phyloP scores from a whole-genome alignment of 768 basidiomycete genomes.

The Rhodotorula kratochvilovae region DNA sequence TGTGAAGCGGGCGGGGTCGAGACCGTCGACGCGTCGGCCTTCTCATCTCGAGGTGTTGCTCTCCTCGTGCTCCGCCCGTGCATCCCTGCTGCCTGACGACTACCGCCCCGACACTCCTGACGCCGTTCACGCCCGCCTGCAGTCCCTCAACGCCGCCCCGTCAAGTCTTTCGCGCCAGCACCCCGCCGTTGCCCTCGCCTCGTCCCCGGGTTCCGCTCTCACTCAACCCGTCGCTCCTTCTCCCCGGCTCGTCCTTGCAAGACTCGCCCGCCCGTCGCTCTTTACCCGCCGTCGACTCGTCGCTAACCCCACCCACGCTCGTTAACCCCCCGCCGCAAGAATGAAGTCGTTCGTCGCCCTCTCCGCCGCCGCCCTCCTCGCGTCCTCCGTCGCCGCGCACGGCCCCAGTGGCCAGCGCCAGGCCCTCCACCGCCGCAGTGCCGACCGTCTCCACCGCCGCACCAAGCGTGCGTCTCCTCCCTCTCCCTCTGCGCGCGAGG shows the following conservation, averaged over 20 bases:
- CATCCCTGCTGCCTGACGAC: too few species aligned
- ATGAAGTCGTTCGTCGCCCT: constrained; percentile 20
- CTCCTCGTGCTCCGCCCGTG: too few species aligned
- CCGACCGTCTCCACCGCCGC: neutral
- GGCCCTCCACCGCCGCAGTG: constrained; percentile 2
- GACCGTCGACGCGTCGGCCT: too few species aligned
- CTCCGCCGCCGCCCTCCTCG: constrained; percentile 14
- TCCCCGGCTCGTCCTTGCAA: too few species aligned
- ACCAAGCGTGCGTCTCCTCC: constrained; percentile 4
- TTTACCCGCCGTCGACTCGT: neutral
- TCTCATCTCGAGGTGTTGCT: too few species aligned
- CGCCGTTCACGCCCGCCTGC: too few species aligned
- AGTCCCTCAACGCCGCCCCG: too few species aligned
- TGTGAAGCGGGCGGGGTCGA: too few species aligned
- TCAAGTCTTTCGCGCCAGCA: too few species aligned
- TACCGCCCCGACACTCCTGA: too few species aligned
- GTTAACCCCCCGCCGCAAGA: neutral
- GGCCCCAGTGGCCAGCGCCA: neutral
- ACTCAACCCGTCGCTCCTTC: neutral
- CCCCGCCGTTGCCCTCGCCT: neutral
- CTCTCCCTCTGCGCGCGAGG: neutral
- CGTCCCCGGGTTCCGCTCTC: neutral
- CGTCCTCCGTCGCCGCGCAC: constrained; percentile 4
- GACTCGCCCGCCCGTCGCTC: neutral
- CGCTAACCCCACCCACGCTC: neutral